Base-by-base conservation (phyloP, 371 early-diverging fungal species). In the Sanchytrium tribonematis region DNA sequence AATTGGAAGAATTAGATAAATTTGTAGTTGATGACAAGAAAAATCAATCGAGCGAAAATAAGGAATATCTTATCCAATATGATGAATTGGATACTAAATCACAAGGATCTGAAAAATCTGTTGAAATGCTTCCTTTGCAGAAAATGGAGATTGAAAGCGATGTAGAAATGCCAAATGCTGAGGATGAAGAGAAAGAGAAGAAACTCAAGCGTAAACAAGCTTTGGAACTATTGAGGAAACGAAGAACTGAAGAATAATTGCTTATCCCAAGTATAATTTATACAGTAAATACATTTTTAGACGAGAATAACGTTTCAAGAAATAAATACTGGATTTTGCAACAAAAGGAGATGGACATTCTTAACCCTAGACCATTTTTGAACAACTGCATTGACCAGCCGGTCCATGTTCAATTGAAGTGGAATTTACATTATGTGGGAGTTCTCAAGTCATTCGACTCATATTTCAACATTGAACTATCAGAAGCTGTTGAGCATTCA, bases 381-480 rank as follows among this genome's bases (percentile, higher is more conserved):
- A 88, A 85, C 72, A 87, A 86, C 68, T 83, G 92, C 48, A 90
- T 89, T 30, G 94, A 93, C 68, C 89, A 93, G 75, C 84, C 91
- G 29, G 85, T 95, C 1, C 78, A 90, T 70, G 88, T 90, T 72
- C 88, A 88, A 78, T 81, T 95, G 74, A 97, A 97, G 83, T 97
- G 96, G 95, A 95, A 94, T 70, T 85, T 87, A 79, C 94, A 94
- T 77, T 97, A 97, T 84, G 89, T 90, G 75, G 97, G 95, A 1
- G 81, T 84, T 73, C 81, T 97, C 70, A 81, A 83, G 31, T 88
- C 93, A 1, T 86, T 91, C 1, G 96, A 97, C 78, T 87, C 88
- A 32, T 95, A 97, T 78, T 93, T 97, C 93, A 97, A 97, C 79
- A 76, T 95, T 66, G 93, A 89, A 85, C 89, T 91, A 69, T 0